Evolutionary conservation across 306 rosid genomes (phyloP).

Genomic region (Quercus wislizeni): DNA sequence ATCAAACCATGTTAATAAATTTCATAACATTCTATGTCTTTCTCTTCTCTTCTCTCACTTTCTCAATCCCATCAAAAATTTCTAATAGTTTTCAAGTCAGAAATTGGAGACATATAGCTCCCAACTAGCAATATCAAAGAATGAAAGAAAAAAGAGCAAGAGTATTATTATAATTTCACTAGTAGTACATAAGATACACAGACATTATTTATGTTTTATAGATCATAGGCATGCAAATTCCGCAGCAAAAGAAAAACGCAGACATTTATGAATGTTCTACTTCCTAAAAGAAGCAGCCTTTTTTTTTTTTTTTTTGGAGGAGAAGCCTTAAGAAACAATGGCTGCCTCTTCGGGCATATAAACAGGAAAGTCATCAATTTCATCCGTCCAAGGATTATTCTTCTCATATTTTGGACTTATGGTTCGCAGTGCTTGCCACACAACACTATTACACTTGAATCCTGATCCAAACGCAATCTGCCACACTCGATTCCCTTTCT

Average conservation of each 20-base stretch:
- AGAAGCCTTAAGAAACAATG: background rate
- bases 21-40: too few relatives aligned
- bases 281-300: background rate
- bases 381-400: background rate
- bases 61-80: too few relatives aligned
- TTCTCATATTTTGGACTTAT: background rate
- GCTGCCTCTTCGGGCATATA: background rate
- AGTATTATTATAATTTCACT: too few relatives aligned
- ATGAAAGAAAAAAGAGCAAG: too few relatives aligned
- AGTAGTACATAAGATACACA: too few relatives aligned
- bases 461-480: background rate
- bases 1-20: too few relatives aligned
- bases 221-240: background rate
- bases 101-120: too few relatives aligned
- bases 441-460: background rate
- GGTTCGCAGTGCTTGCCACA: background rate
- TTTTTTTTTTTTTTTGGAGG: too few relatives aligned
- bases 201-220: background rate
- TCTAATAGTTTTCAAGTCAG: too few relatives aligned
- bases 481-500: background rate
- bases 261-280: background rate
- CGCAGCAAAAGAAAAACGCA: too few relatives aligned
- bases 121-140: too few relatives aligned
- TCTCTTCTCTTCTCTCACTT: too few relatives aligned
- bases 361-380: conserved; percentile 1